Base-by-base conservation (phyloP, 2,329 filamentous ascomycete species). In the Nemania serpens region DNA sequence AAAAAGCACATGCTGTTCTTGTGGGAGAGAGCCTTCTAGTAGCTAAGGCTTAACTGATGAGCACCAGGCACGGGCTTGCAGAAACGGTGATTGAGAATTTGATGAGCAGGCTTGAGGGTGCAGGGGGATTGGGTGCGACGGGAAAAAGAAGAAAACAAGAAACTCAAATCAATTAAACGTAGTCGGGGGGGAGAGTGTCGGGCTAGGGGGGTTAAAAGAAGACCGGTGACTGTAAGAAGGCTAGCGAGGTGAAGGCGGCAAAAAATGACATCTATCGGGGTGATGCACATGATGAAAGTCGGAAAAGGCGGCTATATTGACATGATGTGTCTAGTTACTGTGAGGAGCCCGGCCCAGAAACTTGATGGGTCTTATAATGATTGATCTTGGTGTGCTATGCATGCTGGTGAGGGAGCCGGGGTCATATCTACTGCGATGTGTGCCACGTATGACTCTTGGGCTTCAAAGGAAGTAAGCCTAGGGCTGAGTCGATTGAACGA, bases 401-500 rank as follows among this genome's bases (percentile, higher is more conserved):
- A 18, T 29, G n/a, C 20, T 15, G 18, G 12, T 11, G 18, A 37
- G 22, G 49, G 20, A 15, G 49, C 11, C 25, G 34, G 29, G 22
- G 18, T 34, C 13, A 15, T 49, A 17, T 41, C 20, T 42, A 36
- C 10, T 43, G 34, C 36, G 39, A 55, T 50, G 3, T 50, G 15
- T 53, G 18, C 18, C 29, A 42, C 17, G n/a, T 42, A 49, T 56
- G 57, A 56, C 60, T 46, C 29, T 47, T 13, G 39, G 3, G 20
- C 9, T 15, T 53, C 22, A 49, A 41, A 36, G 37, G 37, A 25
- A 12, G 13, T 49, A 41, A 17, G 34, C 17, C 20, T 42, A 29
- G 45, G 48, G 54, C 53, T 55, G 53, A 55, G 59, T 52, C 52
- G 49, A 36, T 17, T 17, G 15, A 50, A 55, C 47, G 55, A 50